Evolutionary conservation across 768 basidiomycete species (phyloP).

Genomic region (Collybia mongolica): DNA sequence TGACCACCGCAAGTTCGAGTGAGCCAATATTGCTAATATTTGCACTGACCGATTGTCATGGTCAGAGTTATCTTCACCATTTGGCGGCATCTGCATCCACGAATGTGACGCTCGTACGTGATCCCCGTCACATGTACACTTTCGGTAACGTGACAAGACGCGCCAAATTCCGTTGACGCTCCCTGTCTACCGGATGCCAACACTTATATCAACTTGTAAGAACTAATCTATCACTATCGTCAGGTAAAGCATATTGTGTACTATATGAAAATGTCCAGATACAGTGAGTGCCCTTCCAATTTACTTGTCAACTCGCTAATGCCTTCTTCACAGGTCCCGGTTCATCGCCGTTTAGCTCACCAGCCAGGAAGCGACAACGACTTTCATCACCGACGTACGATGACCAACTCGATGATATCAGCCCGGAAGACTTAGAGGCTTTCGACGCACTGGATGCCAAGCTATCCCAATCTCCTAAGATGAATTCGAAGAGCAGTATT

Average conservation of each 20-base stretch:
- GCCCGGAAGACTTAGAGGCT: constrained; percentile 53
- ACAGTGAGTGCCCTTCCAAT: neutral
- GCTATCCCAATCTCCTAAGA: constrained; percentile 27
- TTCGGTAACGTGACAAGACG: constrained; percentile 21
- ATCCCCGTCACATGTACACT: constrained; percentile 12
- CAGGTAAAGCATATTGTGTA: too few species aligned
- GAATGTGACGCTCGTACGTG: constrained; percentile 5
- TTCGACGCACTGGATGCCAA: constrained; percentile 50
- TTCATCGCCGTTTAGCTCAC: constrained; percentile 37
- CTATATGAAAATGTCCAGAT: too few species aligned
- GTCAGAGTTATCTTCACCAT: too few species aligned
- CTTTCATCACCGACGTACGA: constrained; percentile 70
- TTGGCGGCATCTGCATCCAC: neutral
- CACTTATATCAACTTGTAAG: neutral
- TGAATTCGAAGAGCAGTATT: constrained; percentile 2
- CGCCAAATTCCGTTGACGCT: constrained; percentile 12
- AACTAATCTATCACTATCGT: too few species aligned
- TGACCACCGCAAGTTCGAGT: too few species aligned
- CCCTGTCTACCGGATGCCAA: neutral
- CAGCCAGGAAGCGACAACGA: constrained; percentile 56
- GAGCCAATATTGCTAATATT: too few species aligned
- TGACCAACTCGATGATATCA: constrained; percentile 46
- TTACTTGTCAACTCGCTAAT: neutral
- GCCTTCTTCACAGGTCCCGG: constrained; percentile 4
- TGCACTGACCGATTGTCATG: too few species aligned